Percentiles rank a stretch among this genome's conserved stretches.
These are phyloP conservation scores for Xylaria sp. DNA, from an alignment of 2,329 filamentous ascomycete genomes.

Conservation along the genomic window DNA sequence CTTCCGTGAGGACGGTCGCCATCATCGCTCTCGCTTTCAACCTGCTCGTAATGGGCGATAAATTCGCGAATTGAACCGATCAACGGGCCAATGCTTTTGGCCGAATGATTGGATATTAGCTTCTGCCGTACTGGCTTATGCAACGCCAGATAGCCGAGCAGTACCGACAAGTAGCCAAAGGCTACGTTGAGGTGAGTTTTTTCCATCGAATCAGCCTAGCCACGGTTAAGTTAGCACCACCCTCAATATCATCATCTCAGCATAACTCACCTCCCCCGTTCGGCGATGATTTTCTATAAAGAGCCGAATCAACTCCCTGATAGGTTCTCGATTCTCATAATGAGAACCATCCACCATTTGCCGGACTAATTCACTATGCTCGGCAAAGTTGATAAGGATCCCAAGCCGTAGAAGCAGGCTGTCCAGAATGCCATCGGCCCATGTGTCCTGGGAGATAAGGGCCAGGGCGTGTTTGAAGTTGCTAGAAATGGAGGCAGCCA, in stretches of 20 bases:
- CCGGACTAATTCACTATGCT: constrained; percentile 75
- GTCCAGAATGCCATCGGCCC: constrained; percentile 67
- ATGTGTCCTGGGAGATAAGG: constrained; percentile 60
- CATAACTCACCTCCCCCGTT: constrained; percentile 71
- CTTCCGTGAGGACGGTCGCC: constrained; percentile 45
- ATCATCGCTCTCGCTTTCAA: constrained; percentile 56
- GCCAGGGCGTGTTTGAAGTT: constrained; percentile 61
- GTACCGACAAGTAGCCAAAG: constrained; percentile 84
- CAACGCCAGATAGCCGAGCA: constrained; percentile 83
- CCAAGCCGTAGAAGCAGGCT: constrained; percentile 81
- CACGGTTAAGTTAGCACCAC: constrained; percentile 37
- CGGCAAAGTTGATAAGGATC: constrained; percentile 86
- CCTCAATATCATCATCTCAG: constrained; percentile 1
- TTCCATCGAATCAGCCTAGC: constrained; percentile 74
- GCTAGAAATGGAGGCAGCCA: constrained; percentile 62
- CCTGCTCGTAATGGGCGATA: constrained; percentile 60
- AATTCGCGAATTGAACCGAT: constrained; percentile 66
- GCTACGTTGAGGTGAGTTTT: constrained; percentile 84
- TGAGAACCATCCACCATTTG: constrained; percentile 56
- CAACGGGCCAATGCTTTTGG: constrained; percentile 57
- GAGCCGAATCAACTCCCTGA: constrained; percentile 69
- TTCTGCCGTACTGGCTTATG: constrained; percentile 56
- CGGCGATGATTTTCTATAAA: constrained; percentile 75
- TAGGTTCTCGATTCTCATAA: constrained; percentile 53
- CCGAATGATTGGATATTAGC: constrained; percentile 55